Percentiles rank a stretch among this genome's conserved stretches.
Evolutionary conservation across 495 filamentous ascomycete genomes (phyloP).

Genomic region (Chaetomium fimeti): DNA sequence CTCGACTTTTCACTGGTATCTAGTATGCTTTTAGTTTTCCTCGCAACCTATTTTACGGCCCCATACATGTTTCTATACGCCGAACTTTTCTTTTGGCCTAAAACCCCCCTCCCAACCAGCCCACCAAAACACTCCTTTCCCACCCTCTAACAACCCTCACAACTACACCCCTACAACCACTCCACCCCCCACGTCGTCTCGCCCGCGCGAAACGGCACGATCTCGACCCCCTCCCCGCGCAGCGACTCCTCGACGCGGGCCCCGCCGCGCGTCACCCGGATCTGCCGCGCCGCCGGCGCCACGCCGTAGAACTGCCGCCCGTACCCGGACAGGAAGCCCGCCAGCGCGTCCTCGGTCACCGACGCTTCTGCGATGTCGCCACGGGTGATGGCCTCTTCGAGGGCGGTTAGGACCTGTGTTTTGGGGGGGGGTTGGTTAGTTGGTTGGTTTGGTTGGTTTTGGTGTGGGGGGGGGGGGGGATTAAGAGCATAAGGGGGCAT

Average conservation of each 20-base stretch:
- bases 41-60: too few species aligned
- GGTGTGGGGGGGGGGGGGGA: not conserved
- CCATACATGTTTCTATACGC: too few species aligned
- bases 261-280: slow-evolving; percentile 26
- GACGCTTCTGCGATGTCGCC: slow-evolving; percentile 61
- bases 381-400: slow-evolving; percentile 66
- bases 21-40: too few species aligned
- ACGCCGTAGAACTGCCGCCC: slow-evolving; percentile 70
- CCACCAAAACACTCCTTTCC: not conserved
- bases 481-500: not conserved
- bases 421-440: too few species aligned
- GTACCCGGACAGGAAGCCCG: slow-evolving; percentile 71
- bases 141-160: slow-evolving; percentile 9
- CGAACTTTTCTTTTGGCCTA: too few species aligned
- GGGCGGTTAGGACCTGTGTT: slow-evolving; percentile 57
- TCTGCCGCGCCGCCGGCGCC: slow-evolving; percentile 19
- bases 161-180: slow-evolving; percentile 48
- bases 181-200: slow-evolving; percentile 62
- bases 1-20: too few species aligned
- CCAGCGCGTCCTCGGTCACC: slow-evolving; percentile 68
- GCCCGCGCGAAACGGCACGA: slow-evolving; percentile 69
- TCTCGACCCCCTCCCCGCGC: slow-evolving; percentile 51
- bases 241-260: slow-evolving; percentile 36
- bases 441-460: not conserved
- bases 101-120: too few species aligned